These are phyloP conservation scores for Naumovozyma baii DNA, from an alignment of 805 yeast genomes.

Conservation along the genomic window DNA sequence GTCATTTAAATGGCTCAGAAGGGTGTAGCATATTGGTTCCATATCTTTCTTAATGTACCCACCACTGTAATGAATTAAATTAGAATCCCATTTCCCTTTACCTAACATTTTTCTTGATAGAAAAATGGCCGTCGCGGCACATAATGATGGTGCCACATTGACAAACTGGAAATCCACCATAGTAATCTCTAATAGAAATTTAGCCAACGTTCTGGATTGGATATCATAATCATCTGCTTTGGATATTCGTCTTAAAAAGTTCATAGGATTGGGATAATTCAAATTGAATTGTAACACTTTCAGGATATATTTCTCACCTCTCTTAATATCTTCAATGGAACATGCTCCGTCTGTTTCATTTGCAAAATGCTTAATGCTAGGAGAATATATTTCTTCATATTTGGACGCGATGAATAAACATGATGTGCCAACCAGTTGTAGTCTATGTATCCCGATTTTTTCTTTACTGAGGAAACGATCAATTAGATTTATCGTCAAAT, in stretches of 20 bases:
- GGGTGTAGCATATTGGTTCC: slow-evolving; percentile 55
- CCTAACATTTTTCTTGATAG: slow-evolving; percentile 70
- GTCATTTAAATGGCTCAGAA: slow-evolving; percentile 60
- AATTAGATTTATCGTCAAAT: slow-evolving; percentile 71
- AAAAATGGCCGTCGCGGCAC: slow-evolving; percentile 87
- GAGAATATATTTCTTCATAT: slow-evolving; percentile 83
- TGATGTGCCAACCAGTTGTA: slow-evolving; percentile 79
- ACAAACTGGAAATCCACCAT: slow-evolving; percentile 71
- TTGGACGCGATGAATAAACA: slow-evolving; percentile 80
- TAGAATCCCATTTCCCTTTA: slow-evolving; percentile 69
- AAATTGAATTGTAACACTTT: slow-evolving; percentile 64
- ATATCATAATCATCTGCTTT: slow-evolving; percentile 88
- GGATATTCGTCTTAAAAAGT: slow-evolving; percentile 77
- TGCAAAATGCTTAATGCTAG: slow-evolving; percentile 75
- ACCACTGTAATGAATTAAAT: slow-evolving; percentile 83
- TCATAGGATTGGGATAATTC: slow-evolving; percentile 83
- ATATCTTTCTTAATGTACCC: slow-evolving; percentile 69
- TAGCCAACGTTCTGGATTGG: slow-evolving; percentile 78
- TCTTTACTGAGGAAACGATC: slow-evolving; percentile 73
- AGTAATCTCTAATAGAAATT: slow-evolving; percentile 71
- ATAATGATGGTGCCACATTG: slow-evolving; percentile 67
- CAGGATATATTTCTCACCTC: slow-evolving; percentile 69
- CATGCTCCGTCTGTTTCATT: slow-evolving; percentile 74
- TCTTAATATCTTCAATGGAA: slow-evolving; percentile 66
- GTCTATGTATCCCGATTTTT: slow-evolving; percentile 60